phyloP scores from a whole-genome alignment of 495 filamentous ascomycete genomes.

The Friedmanniomyces simplex region DNA sequence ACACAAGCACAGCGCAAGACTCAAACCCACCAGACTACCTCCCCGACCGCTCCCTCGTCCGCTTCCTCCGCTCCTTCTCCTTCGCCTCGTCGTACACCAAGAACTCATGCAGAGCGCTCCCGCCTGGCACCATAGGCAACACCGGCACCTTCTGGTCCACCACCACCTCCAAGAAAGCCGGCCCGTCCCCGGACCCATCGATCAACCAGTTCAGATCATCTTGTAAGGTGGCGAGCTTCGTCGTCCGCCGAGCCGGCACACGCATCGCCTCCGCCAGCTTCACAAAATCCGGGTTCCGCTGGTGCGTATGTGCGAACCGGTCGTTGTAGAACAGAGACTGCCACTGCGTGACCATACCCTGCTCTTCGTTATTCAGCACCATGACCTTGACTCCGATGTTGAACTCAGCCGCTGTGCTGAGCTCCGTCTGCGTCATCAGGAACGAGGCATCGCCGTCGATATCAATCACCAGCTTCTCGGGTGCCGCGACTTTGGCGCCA shows the following conservation, averaged over 20 bases:
- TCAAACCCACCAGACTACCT: slow-evolving; percentile 10
- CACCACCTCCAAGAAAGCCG: slow-evolving; percentile 37
- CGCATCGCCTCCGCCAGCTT: slow-evolving; percentile 63
- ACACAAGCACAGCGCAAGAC: not conserved
- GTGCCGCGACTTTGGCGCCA: slow-evolving; percentile 82
- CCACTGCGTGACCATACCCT: slow-evolving; percentile 97
- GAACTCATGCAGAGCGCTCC: slow-evolving; percentile 84
- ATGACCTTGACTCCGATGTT: slow-evolving; percentile 88
- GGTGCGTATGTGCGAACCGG: slow-evolving; percentile 83
- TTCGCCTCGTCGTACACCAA: slow-evolving; percentile 78
- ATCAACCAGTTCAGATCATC: slow-evolving; percentile 82
- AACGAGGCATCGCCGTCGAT: slow-evolving; percentile 97
- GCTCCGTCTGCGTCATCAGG: slow-evolving; percentile 87
- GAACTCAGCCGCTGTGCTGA: slow-evolving; percentile 83
- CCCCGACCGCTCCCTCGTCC: slow-evolving; percentile 60
- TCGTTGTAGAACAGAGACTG: slow-evolving; percentile 90
- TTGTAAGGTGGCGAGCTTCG: slow-evolving; percentile 69
- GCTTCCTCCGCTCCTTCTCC: slow-evolving; percentile 59
- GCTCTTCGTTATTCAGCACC: slow-evolving; percentile 90
- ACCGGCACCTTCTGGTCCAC: slow-evolving; percentile 88
- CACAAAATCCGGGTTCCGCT: slow-evolving; percentile 85
- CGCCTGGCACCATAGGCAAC: slow-evolving; percentile 88
- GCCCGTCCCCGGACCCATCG: slow-evolving; percentile 39
- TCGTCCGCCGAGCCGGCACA: slow-evolving; percentile 43
- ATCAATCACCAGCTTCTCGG: slow-evolving; percentile 79